Conservation (phyloP, 345 rosid species). For the Hypericum androsaemum region DNA sequence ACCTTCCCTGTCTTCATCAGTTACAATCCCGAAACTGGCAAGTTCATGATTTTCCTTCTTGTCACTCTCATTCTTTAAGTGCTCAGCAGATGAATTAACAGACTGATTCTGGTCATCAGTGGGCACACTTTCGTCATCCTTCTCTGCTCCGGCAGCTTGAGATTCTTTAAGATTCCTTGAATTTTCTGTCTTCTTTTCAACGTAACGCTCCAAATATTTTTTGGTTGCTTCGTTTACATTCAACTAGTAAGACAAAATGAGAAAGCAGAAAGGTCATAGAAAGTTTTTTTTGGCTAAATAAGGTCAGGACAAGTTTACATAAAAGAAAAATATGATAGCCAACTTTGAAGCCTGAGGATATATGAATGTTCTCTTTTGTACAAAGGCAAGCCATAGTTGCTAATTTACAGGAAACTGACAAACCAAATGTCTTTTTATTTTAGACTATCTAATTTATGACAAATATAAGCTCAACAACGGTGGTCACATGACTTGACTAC, state of each 20-base stretch:
- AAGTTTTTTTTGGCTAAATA: too few species aligned
- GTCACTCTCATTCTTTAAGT: conserved; percentile 38
- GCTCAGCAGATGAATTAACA: conserved; percentile 26
- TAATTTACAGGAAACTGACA: too few species aligned
- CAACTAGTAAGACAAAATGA: conserved; percentile 30
- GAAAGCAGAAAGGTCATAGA: not conserved
- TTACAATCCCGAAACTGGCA: conserved; percentile 63
- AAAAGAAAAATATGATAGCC: too few species aligned
- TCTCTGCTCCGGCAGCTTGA: conserved; percentile 33
- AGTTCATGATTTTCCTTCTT: conserved; percentile 45
- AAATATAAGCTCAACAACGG: not conserved
- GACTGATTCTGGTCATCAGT: conserved; percentile 36
- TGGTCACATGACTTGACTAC: not conserved
- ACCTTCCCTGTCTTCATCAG: conserved; percentile 73
- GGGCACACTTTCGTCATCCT: conserved; percentile 32
- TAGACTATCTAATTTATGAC: not conserved
- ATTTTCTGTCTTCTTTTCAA: conserved; percentile 65
- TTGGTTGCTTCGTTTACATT: conserved; percentile 87
- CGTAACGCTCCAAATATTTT: conserved; percentile 71
- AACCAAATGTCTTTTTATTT: too few species aligned
- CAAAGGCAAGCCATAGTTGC: too few species aligned
- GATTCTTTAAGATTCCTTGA: conserved; percentile 51
- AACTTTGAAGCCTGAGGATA: too few species aligned
- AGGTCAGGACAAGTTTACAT: too few species aligned
- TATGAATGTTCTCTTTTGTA: too few species aligned